Evolutionary conservation across 768 basidiomycete species (phyloP), one percentile per base, ranked within the genome.

Genomic region (Suillus tomentosus): DNA sequence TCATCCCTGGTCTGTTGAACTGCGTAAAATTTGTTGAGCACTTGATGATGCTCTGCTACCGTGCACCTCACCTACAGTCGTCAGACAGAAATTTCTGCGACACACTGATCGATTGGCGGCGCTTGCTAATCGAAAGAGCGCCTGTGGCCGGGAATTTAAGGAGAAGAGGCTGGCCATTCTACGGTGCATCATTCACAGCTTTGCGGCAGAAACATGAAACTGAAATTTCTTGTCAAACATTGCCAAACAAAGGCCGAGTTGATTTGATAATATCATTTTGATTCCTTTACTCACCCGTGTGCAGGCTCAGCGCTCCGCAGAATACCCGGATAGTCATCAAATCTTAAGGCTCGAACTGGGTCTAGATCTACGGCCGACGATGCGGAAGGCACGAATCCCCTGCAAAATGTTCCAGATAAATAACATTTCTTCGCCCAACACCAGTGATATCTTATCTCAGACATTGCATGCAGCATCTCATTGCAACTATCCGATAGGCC

Each of bases 1-100:
- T 54, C 66, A 11, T 65, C 61, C 50, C 58, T 39, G 59, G 62
- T 58, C 11, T 58, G 67, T 66, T 60, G 70, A 34, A 57, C 74
- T 75, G 65, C 17, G 22, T 57, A n/a, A 24, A 42, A 58, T 42
- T 54, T 27, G 27, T 42, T 42, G 6, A 57, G 57, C 24, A 42
- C 40, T 58, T 19, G 40, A 58, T 31, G 40, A 42, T 1, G 24
- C 10, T 27, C 17, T 27, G 17, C 40, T 17, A 11, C 6, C 3
- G 27, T 58, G 17, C 1, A 31, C 40, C 57, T 58, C 57, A 58
- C 57, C 57, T 58, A 19, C 57, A 42, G 40, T 27, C 10, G 57
- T 42, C 17, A 58, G 17, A 19, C 19, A 3, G 0, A 58, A 19
- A 31, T 58, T 58, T 19, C 57, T 58, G 40, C 27, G 57, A 27